Conservation (phyloP, 495 filamentous ascomycete species). For the Neurospora pannonica region DNA sequence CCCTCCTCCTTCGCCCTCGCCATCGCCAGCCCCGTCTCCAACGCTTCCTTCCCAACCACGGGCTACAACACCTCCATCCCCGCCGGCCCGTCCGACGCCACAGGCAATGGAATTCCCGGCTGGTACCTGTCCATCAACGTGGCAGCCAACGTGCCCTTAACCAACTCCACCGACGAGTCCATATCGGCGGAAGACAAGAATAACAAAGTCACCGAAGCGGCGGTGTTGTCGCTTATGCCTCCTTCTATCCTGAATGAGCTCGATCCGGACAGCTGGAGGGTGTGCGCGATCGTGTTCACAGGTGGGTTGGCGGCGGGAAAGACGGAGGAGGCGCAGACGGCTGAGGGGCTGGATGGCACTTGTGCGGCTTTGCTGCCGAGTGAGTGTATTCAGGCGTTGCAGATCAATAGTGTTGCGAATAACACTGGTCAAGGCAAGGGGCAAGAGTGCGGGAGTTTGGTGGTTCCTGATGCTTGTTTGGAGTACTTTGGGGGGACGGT, state of each 20-base stretch:
- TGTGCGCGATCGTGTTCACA: slow-evolving; percentile 13
- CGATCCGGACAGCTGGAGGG: slow-evolving; percentile 3
- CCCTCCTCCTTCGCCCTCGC: background rate
- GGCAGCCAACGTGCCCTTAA: slow-evolving; percentile 7
- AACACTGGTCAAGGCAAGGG: background rate
- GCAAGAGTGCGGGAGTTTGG: slow-evolving; percentile 3
- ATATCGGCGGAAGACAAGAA: background rate
- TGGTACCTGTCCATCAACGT: slow-evolving; percentile 7
- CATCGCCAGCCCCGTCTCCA: background rate
- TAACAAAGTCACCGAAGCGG: background rate
- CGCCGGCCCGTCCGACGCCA: slow-evolving; percentile 2
- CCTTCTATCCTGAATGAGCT: background rate
- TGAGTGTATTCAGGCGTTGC: slow-evolving; percentile 10
- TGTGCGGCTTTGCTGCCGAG: slow-evolving; percentile 2
- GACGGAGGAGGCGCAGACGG: background rate
- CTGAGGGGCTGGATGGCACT: background rate
- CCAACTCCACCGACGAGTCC: background rate
- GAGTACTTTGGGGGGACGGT: background rate
- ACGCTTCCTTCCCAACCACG: slow-evolving; percentile 2
- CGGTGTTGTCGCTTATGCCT: slow-evolving; percentile 6
- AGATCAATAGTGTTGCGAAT: slow-evolving; percentile 5
- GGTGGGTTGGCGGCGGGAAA: background rate
- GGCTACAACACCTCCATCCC: slow-evolving; percentile 14
- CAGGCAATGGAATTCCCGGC: background rate
- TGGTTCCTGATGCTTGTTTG: slow-evolving; percentile 5